Percentiles rank a stretch among this genome's conserved stretches.
phyloP scores from a whole-genome alignment of 2,329 filamentous ascomycete genomes.

The Pyrenochaeta sp. region DNA sequence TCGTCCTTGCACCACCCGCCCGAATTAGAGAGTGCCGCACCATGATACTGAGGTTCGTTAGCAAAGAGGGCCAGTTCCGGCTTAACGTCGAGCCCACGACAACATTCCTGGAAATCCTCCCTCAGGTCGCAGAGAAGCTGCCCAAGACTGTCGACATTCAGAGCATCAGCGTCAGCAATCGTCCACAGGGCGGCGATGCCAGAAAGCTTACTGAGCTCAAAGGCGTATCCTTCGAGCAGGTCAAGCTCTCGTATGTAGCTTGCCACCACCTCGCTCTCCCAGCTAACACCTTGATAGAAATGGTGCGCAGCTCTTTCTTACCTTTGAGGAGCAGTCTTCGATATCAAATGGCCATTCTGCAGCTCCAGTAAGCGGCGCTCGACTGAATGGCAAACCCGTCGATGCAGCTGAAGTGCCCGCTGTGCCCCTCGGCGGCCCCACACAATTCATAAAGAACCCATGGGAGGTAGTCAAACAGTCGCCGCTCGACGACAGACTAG shows the following conservation, averaged over 20 bases:
- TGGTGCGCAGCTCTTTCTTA: conserved; percentile 89
- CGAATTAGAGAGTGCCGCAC: conserved; percentile 7
- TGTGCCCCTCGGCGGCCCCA: conserved; percentile 64
- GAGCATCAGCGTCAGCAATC: conserved; percentile 67
- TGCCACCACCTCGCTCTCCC: conserved; percentile 5
- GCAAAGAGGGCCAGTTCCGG: conserved; percentile 91
- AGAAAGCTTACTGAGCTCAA: conserved; percentile 61
- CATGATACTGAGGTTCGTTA: conserved; percentile 88
- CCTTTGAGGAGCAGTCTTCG: conserved; percentile 70
- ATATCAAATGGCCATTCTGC: conserved; percentile 59
- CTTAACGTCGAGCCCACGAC: conserved; percentile 78
- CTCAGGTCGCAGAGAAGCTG: conserved; percentile 67
- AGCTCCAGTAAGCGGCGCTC: conserved; percentile 59
- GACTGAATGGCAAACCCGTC: conserved; percentile 81
- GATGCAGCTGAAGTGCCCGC: conserved; percentile 73
- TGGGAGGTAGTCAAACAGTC: conserved; percentile 95
- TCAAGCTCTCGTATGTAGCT: conserved; percentile 63
- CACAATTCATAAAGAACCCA: conserved; percentile 78
- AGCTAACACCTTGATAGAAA: conserved; percentile 65
- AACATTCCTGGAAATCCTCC: conserved; percentile 70
- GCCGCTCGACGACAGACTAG: conserved; percentile 82
- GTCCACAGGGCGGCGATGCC: conserved; percentile 67
- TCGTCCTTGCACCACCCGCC: not conserved
- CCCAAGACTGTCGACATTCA: conserved; percentile 63
- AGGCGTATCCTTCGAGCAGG: conserved; percentile 64